Evolutionary conservation across 129 eudicot genomes (phyloP).

Genomic region (Escallonia rubra): DNA sequence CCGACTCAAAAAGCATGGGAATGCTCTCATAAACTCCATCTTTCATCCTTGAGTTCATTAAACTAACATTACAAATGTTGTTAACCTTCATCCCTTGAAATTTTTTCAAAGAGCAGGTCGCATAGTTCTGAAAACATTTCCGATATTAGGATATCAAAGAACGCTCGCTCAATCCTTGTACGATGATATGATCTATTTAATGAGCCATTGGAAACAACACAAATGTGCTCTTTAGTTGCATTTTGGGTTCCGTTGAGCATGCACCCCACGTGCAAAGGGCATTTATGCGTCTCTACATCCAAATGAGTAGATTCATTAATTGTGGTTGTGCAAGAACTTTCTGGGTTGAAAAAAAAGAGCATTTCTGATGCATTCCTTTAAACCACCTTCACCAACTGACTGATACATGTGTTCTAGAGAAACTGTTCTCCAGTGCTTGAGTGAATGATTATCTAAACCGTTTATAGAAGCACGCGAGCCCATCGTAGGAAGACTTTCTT

Average conservation of each 20-base stretch:
- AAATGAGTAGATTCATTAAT: constrained; percentile 33
- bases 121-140: constrained; percentile 58
- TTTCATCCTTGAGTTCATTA: constrained; percentile 53
- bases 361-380: constrained; percentile 41
- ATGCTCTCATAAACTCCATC: constrained; percentile 64
- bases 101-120: constrained; percentile 53
- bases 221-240: constrained; percentile 21
- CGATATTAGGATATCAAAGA: constrained; percentile 51
- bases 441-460: constrained; percentile 32
- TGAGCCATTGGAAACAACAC: constrained; percentile 33
- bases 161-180: constrained; percentile 41
- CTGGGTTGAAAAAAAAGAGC: constrained; percentile 35
- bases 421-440: constrained; percentile 32
- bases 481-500: constrained; percentile 32
- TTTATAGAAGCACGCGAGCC: constrained; percentile 27
- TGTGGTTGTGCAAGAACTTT: constrained; percentile 25
- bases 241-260: constrained; percentile 16
- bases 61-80: constrained; percentile 45
- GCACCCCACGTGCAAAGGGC: constrained; percentile 6
- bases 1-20: constrained; percentile 56
- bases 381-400: constrained; percentile 51
- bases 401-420: constrained; percentile 40
- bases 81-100: constrained; percentile 51
- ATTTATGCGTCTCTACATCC: constrained; percentile 27
- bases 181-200: constrained; percentile 19